Percentiles rank a stretch among this genome's conserved stretches.
Conservation (phyloP, 306 rosid species). For the Pterocarpus santalinus region DNA sequence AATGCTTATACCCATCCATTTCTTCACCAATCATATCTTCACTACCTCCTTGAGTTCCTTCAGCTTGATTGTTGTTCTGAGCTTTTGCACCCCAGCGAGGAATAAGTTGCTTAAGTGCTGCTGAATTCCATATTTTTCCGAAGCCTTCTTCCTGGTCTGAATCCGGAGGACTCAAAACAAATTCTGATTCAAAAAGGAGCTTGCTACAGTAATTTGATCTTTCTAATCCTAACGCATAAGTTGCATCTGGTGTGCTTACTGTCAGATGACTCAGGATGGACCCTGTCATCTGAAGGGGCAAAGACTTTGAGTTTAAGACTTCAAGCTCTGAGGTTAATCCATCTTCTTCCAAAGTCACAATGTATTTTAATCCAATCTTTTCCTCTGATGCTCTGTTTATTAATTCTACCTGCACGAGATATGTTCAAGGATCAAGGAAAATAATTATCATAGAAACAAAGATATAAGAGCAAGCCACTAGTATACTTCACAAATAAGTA, state of each 20-base stretch:
- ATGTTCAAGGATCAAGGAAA: conserved; percentile 16
- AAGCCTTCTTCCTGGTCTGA: conserved; percentile 45
- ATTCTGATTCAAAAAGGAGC: conserved; percentile 65
- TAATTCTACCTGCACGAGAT: conserved; percentile 71
- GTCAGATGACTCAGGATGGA: conserved; percentile 77
- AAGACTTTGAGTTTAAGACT: conserved; percentile 62
- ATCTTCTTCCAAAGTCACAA: conserved; percentile 68
- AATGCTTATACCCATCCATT: conserved; percentile 67
- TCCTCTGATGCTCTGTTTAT: conserved; percentile 55
- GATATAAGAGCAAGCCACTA: background rate
- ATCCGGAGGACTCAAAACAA: conserved; percentile 64
- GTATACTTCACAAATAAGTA: background rate
- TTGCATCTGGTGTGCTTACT: conserved; percentile 89
- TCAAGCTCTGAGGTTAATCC: conserved; percentile 64
- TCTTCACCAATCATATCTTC: conserved; percentile 70
- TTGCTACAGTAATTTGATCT: conserved; percentile 62
- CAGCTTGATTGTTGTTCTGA: conserved; percentile 44
- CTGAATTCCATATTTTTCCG: conserved; percentile 53
- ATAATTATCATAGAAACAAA: conserved; percentile 11
- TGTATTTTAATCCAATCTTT: conserved; percentile 66
- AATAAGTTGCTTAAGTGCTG: conserved; percentile 48
- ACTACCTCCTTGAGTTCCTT: conserved; percentile 41
- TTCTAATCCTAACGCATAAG: conserved; percentile 82
- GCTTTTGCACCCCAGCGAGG: conserved; percentile 50
- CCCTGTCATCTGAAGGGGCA: conserved; percentile 69